These are phyloP conservation scores for Oryza longistaminata DNA, from an alignment of 176 grass and related monocot genomes.

Conservation along the genomic window DNA sequence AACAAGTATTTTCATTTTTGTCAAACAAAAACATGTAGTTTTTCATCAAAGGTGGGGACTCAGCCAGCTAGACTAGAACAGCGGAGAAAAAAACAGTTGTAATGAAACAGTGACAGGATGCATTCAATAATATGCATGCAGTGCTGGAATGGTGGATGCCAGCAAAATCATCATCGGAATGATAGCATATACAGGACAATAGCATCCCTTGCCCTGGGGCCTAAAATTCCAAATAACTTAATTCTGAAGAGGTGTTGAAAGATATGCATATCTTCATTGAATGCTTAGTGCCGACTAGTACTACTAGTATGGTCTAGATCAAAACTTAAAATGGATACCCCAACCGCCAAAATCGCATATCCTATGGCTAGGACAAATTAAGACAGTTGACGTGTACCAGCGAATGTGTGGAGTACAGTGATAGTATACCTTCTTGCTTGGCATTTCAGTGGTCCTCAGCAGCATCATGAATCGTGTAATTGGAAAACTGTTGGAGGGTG, in stretches of 20 bases:
- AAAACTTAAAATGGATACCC: not conserved
- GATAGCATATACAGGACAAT: not conserved
- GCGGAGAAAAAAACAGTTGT: not conserved
- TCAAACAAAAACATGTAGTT: not conserved
- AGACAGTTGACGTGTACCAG: not conserved
- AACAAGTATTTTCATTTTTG: not conserved
- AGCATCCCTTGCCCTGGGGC: not conserved
- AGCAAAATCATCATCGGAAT: not conserved
- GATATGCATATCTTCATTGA: not conserved
- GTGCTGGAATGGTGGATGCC: not conserved
- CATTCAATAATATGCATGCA: constrained; percentile 14
- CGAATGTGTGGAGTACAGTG: not conserved
- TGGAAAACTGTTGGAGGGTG: constrained; percentile 88
- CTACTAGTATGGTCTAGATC: not conserved
- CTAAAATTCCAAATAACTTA: not conserved
- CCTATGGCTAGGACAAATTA: not conserved
- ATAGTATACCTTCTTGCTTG: constrained; percentile 41
- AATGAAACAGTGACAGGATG: not conserved
- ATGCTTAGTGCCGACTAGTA: not conserved
- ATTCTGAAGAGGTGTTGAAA: not conserved
- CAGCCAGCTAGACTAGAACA: too few species aligned
- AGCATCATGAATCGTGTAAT: too few species aligned
- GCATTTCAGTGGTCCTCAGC: constrained; percentile 43
- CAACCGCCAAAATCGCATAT: not conserved
- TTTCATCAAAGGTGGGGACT: not conserved